Percentiles rank a stretch among this genome's conserved stretches.
Evolutionary conservation across 2,329 filamentous ascomycete genomes (phyloP).

Genomic region (Hymenoscyphus fructigenus): DNA sequence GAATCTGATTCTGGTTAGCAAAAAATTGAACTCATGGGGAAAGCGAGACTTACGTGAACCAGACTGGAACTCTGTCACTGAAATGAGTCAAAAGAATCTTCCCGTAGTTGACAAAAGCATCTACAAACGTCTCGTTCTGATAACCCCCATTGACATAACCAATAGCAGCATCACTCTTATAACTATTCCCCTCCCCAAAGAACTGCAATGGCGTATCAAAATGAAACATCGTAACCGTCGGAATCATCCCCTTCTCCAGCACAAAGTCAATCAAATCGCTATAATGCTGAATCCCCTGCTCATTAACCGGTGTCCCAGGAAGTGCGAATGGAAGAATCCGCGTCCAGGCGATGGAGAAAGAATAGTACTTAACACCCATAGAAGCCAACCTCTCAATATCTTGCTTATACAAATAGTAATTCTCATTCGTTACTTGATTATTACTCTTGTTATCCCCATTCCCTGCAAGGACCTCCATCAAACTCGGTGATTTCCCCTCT

Average conservation of each 20-base stretch:
- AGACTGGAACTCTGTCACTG: slow-evolving; percentile 44
- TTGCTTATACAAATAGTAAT: slow-evolving; percentile 56
- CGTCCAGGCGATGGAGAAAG: slow-evolving; percentile 52
- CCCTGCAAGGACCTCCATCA: background rate
- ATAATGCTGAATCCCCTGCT: slow-evolving; percentile 50
- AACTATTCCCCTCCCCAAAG: background rate
- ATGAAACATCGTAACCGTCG: slow-evolving; percentile 48
- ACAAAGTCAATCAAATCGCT: slow-evolving; percentile 51
- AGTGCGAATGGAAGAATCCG: slow-evolving; percentile 51
- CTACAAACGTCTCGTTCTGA: slow-evolving; percentile 40
- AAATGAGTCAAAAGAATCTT: slow-evolving; percentile 51
- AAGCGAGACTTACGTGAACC: background rate
- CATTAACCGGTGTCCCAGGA: slow-evolving; percentile 50
- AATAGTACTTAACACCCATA: slow-evolving; percentile 51
- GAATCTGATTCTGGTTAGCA: slow-evolving; percentile 48
- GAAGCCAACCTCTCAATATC: slow-evolving; percentile 52
- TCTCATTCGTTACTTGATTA: slow-evolving; percentile 42
- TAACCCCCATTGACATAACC: slow-evolving; percentile 30
- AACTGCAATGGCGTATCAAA: slow-evolving; percentile 49
- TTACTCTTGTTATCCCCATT: slow-evolving; percentile 31
- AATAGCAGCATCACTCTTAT: no score
- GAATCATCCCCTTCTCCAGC: slow-evolving; percentile 49
- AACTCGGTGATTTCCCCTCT: slow-evolving; percentile 41
- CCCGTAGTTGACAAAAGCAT: slow-evolving; percentile 52
- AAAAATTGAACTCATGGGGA: no score